Evolutionary conservation across 106 monocot species (phyloP), one percentile per base, ranked within the genome.

Genomic region (Chionographis japonica): DNA sequence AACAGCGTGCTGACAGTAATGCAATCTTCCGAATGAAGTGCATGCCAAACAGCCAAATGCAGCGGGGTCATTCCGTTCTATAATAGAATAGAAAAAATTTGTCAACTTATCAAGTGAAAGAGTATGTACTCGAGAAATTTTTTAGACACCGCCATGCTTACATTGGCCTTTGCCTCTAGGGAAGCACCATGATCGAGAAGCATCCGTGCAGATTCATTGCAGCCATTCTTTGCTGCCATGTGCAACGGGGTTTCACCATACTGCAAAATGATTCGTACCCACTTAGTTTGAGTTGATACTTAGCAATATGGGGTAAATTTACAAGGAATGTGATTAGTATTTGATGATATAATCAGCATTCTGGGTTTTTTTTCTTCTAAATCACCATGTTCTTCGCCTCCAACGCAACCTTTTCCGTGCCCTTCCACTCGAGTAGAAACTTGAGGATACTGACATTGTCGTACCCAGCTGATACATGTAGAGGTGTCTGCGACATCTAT

Each of bases 61-160:
- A 97, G 67, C 12, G 97, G 80, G 2, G 92, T 92, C 97, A 97
- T 97, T 56, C 97, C 97, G 87, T 97, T 97, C 92, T 97, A 68
- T 61, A 77, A 62, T 17, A 18, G 62, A 74, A 52, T 4, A 73
- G 27, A 46, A 40, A 42, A 27, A 50, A 65, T 12, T 4, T 5
- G 12, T 6, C 43, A 56, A 15, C 40, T 12, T 4, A 41, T 12
- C 46, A 12, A 11, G 6, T 16, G 20, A 50, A 14, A 3, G 71
- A 52, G 13, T 17, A 16, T n/a, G 15, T 16, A 16, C 6, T 27
- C 20, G 36, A 72, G n/a, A 74, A 6, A 62, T 27, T 27, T 27
- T 27, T 27, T 27, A 27, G 27, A 27, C 27, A 27, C 27, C 27
- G 1, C 27, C 27, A 40, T 40, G 41, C 65, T 70, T 80, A 92